phyloP scores from a whole-genome alignment of 1,284 basidiomycete genomes.

The Tilletia caries region DNA sequence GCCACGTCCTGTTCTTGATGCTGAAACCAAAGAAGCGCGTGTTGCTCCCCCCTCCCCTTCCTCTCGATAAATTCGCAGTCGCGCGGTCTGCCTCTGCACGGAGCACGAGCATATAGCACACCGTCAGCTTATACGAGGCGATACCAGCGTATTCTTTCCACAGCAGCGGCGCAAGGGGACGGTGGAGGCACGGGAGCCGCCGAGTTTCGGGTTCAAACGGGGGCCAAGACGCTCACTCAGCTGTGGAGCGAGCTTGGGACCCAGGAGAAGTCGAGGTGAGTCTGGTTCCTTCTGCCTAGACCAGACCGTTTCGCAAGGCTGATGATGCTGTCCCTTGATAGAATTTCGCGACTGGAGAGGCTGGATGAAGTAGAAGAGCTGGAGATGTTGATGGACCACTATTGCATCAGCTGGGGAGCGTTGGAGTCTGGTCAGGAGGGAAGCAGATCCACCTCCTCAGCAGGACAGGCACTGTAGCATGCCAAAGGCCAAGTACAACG shows the following conservation, averaged over 20 bases:
- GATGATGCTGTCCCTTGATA: neutral
- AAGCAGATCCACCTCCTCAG: neutral
- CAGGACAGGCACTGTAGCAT: neutral
- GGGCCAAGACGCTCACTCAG: slow-evolving; percentile 25
- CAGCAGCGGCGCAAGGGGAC: neutral
- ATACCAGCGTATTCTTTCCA: slow-evolving; percentile 22
- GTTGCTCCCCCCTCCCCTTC: no score
- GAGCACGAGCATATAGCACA: slow-evolving; percentile 39
- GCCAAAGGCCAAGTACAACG: neutral
- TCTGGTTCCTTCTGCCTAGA: neutral
- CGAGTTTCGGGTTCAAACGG: neutral
- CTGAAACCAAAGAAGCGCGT: neutral
- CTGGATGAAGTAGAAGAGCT: slow-evolving; percentile 53
- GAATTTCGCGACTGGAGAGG: slow-evolving; percentile 41
- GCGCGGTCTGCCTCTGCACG: slow-evolving; percentile 38
- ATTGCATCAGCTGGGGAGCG: slow-evolving; percentile 28
- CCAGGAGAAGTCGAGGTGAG: slow-evolving; percentile 29
- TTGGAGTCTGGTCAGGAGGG: neutral
- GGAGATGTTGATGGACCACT: slow-evolving; percentile 50
- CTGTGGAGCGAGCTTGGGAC: slow-evolving; percentile 30
- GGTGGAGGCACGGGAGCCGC: neutral
- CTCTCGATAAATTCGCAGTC: no score
- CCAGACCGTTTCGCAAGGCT: neutral
- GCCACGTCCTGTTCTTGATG: no score
- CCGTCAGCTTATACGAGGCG: slow-evolving; percentile 31